phyloP scores from a whole-genome alignment of 139 green algal genomes.

The Gonium pectorale region DNA sequence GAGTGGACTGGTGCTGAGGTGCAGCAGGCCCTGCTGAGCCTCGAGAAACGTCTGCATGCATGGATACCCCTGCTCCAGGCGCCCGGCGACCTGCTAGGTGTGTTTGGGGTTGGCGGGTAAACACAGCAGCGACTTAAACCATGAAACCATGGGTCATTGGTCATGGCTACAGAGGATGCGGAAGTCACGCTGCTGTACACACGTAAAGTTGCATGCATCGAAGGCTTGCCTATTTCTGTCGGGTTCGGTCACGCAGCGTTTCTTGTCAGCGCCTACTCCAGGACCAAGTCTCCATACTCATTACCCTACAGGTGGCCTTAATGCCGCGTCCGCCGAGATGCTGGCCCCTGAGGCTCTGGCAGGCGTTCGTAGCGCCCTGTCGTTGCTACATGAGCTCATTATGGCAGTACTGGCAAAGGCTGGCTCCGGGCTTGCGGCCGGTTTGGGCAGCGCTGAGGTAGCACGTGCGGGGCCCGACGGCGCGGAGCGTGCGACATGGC shows the following conservation, averaged over 20 bases:
- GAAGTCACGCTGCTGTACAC: not conserved
- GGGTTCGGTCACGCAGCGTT: not conserved
- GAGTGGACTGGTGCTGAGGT: not conserved
- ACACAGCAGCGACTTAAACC: not conserved
- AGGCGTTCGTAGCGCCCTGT: not conserved
- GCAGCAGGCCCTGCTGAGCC: not conserved
- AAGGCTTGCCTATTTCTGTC: not conserved
- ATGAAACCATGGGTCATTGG: too few species aligned
- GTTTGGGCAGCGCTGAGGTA: too few species aligned
- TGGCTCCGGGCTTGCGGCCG: not conserved
- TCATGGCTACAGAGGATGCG: too few species aligned
- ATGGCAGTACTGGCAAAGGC: slow-evolving; percentile 7
- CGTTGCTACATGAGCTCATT: not conserved
- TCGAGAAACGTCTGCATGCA: not conserved
- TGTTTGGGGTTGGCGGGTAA: not conserved
- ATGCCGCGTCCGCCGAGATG: not conserved
- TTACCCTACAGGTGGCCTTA: not conserved
- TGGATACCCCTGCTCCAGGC: slow-evolving; percentile 9
- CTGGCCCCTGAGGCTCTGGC: not conserved
- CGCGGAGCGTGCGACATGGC: not conserved
- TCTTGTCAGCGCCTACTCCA: not conserved
- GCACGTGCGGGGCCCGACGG: not conserved
- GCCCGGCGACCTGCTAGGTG: slow-evolving; percentile 19
- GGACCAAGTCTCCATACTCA: not conserved
- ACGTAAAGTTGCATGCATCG: not conserved